Evolutionary conservation across 768 basidiomycete species (phyloP), one percentile per base, ranked within the genome.

Genomic region (Suillus hirtellus): DNA sequence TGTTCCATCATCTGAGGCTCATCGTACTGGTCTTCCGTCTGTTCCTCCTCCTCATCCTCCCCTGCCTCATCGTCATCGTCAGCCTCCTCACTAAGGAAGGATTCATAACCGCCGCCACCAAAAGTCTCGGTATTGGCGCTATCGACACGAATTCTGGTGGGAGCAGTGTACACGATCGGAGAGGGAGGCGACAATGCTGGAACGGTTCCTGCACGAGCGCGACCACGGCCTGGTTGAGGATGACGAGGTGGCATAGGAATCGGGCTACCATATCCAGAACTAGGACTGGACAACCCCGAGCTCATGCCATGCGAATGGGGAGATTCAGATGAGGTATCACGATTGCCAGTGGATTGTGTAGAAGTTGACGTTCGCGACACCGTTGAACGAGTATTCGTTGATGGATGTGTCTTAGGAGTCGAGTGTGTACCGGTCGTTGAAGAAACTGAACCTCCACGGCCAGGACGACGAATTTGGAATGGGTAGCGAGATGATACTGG

Each of bases 401-500:
- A 75, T 1, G 77, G 72, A 0, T 75, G 76, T 27, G 77, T 77
- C 42, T 68, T 73, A 50, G 74, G 80, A 1, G 79, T 73, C 12
- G 76, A 72, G 63, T 75, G 80, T 9, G 82, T 81, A 65, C 78
- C 67, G 19, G 73, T 72, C 54, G 78, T 75, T 14, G 81, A 81
- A 7, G 80, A 84, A 37, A 73, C 64, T 21, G 67, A 80, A 15
- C 75, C 78, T 0, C 86, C 82, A 9, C 84, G 82, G 1, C 71
- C 67, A 1, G 73, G 72, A 2, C 81, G 81, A 21, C 87, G 86
- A 73, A 85, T 84, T 60, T 84, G 80, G 81, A 90, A 90, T 11
- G 89, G 90, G 69, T 88, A 89, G 0, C 87, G 82, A 27, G 89
- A 86, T 40, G 78, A 74, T 60, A 94, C 81, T 1, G 91, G 92